phyloP scores from a whole-genome alignment of 2,329 filamentous ascomycete species.

The Cryphonectria nitschkei region DNA sequence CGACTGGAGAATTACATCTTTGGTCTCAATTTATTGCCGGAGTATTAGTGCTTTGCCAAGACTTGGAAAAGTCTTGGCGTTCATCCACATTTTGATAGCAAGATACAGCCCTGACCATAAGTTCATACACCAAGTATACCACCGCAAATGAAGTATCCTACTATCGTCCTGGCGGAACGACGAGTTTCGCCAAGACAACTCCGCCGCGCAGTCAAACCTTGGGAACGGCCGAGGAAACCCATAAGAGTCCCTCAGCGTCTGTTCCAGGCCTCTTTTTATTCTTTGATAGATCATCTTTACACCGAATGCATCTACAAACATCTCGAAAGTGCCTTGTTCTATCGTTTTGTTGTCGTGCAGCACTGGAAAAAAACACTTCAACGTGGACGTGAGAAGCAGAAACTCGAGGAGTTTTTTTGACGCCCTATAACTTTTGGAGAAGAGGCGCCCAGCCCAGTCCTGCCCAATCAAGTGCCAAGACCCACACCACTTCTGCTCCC shows the following conservation, averaged over 20 bases:
- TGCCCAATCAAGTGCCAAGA: constrained; percentile 20
- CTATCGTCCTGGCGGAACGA: not conserved
- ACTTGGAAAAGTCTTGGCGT: constrained; percentile 9
- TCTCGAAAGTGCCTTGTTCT: not conserved
- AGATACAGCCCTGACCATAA: not conserved
- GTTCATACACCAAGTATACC: not conserved
- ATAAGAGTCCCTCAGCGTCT: constrained; percentile 17
- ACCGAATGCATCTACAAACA: not conserved
- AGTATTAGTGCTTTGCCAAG: constrained; percentile 13
- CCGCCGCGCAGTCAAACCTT: constrained; percentile 20
- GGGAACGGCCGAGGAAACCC: constrained; percentile 11
- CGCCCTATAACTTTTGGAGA: not conserved
- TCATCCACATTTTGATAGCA: not conserved
- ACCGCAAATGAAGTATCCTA: too few relatives aligned
- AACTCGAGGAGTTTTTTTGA: not conserved
- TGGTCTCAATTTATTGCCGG: constrained; percentile 6
- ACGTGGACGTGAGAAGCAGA: not conserved
- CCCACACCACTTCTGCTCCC: not conserved
- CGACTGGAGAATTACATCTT: not conserved
- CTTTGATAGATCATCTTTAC: not conserved
- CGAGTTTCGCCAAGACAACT: constrained; percentile 20
- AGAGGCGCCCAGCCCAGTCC: not conserved
- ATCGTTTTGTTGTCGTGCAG: not conserved
- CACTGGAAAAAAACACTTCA: not conserved
- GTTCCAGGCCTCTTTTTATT: constrained; percentile 10